These are phyloP conservation scores for Aureobasidium sp. DNA, from an alignment of 2,329 filamentous ascomycete species.

Conservation along the genomic window DNA sequence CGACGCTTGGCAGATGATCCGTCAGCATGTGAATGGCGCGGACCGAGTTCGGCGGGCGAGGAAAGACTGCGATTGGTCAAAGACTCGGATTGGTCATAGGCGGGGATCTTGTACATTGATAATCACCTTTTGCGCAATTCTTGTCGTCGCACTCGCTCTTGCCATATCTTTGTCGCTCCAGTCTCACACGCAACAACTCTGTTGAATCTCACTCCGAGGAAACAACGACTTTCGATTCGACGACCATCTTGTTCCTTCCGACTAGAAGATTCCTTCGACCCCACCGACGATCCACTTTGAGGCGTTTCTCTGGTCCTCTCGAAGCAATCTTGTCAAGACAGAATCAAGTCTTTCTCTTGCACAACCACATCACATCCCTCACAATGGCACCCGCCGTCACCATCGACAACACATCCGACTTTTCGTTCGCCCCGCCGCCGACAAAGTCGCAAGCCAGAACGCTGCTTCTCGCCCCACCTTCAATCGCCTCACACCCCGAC, in stretches of 20 bases:
- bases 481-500: slow-evolving; percentile 77
- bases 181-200: background rate
- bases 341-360: background rate
- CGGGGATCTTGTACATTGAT: slow-evolving; percentile 6
- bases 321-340: background rate
- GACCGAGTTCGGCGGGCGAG: background rate
- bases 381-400: slow-evolving; percentile 34
- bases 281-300: slow-evolving; percentile 1
- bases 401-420: slow-evolving; percentile 34
- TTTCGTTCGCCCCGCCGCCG: slow-evolving; percentile 22
- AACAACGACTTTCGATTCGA: background rate
- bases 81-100: background rate
- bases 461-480: slow-evolving; percentile 83
- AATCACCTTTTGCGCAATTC: slow-evolving; percentile 10
- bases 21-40: background rate
- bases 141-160: background rate
- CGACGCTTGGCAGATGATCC: background rate
- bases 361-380: background rate
- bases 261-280: slow-evolving; percentile 3
- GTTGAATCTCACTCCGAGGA: background rate
- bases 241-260: too few relatives aligned
- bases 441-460: slow-evolving; percentile 47
- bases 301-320: background rate
- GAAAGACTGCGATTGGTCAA: background rate
- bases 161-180: background rate